Conservation (phyloP, 106 monocot species). For the Phalaenopsis equestris region DNA sequence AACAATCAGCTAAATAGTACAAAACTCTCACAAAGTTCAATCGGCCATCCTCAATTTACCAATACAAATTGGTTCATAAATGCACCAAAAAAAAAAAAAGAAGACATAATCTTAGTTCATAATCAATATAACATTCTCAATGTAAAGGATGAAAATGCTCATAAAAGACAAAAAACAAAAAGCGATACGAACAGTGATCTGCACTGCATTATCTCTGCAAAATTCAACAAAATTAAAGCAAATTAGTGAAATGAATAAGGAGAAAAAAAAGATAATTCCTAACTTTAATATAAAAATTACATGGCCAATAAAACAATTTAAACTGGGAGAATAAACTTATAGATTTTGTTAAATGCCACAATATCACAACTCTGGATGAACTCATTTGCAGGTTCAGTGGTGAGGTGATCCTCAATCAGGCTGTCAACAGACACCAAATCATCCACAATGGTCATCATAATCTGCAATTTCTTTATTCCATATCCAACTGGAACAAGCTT, state of each 20-base stretch:
- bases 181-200: neutral
- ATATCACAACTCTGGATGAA: conserved; percentile 96
- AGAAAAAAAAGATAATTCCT: neutral
- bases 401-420: conserved; percentile 71
- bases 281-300: neutral
- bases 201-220: neutral
- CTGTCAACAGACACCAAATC: conserved; percentile 84
- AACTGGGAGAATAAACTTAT: conserved; percentile 16
- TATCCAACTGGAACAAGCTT: conserved; percentile 93
- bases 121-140: no score
- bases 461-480: conserved; percentile 92
- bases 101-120: no score
- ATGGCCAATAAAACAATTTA: neutral
- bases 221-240: neutral
- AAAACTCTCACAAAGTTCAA: no score
- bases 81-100: no score
- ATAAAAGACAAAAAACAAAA: no score
- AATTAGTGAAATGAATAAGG: neutral
- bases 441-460: conserved; percentile 97
- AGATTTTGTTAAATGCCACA: conserved; percentile 95
- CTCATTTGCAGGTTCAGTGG: conserved; percentile 68
- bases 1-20: no score
- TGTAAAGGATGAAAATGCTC: no score
- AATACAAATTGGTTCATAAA: no score
- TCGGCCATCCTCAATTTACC: no score